Base-by-base conservation (phyloP, 164 flowering plant genomes). In the Magnolia officinalis region DNA sequence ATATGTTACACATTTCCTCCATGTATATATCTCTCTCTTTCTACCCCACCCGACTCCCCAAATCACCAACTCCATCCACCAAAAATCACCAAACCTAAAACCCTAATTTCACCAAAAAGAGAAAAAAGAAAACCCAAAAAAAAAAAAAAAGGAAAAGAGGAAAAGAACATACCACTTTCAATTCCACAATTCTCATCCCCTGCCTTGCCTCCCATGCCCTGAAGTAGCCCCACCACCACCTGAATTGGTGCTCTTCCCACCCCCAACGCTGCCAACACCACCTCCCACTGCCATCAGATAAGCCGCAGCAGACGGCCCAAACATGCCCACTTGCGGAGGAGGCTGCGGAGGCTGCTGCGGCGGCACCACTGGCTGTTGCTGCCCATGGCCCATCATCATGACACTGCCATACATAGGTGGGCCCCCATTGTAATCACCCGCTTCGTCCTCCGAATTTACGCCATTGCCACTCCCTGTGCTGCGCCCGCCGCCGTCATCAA, bases 381-480 rank as follows among this genome's bases (percentile, higher is more conserved):
- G 61, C 61, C 72, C 79, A 65, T 82, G 82, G 2, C 82, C 82
- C 87, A 81, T 76, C 85, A 83, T 82, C 86, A 84, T 78, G 71
- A 49, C 37, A 26, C 78, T 83, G 50, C 79, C 79, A 21, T 79
- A 72, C 72, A 68, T 10, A 29, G 18, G 52, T 52, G 72, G 77
- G 50, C 76, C 63, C 21, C 77, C 81, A 70, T 74, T 50, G 8
- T 23, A 74, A 67, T 73, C 75, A 71, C 72, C 82, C 51, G 52
- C 71, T 21, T 55, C 63, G 23, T 63, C 74, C 8, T 72, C 80
- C 5, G 72, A 72, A 76, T 78, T 78, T 52, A 78, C 77, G 45
- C 50, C 67, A 58, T 77, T 52, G 18, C 83, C 81, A 78, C 37
- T 67, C 10, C 61, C 61, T 2, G 16, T 55, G 61, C 18, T 55